Conservation (phyloP, 139 green algal genomes). For the Picochlorum sp. region DNA sequence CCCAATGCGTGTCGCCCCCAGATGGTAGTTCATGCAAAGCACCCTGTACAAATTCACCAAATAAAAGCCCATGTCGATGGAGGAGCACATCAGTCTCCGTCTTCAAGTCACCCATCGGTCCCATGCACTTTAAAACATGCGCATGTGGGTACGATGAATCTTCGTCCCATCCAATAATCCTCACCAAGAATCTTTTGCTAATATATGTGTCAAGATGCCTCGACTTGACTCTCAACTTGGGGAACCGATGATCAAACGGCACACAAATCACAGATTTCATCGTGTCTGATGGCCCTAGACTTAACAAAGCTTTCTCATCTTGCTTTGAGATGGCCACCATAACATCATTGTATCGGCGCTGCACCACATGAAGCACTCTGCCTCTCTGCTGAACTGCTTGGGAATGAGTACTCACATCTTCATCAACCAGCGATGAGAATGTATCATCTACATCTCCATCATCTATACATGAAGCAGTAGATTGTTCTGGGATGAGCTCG, state of each 20-base stretch:
- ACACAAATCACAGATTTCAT: slow-evolving; percentile 33
- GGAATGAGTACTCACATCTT: slow-evolving; percentile 73
- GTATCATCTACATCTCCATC: slow-evolving; percentile 56
- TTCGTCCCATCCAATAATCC: background rate
- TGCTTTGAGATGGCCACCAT: background rate
- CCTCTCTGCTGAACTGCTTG: slow-evolving; percentile 54
- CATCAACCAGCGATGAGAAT: slow-evolving; percentile 59
- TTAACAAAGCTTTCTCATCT: background rate
- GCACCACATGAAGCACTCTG: slow-evolving; percentile 67
- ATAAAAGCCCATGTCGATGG: slow-evolving; percentile 17
- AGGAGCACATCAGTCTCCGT: slow-evolving; percentile 25
- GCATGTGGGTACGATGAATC: slow-evolving; percentile 24
- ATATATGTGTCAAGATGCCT: background rate
- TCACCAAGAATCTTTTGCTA: slow-evolving; percentile 7
- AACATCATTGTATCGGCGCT: background rate
- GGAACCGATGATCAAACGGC: slow-evolving; percentile 62
- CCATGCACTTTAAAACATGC: slow-evolving; percentile 38
- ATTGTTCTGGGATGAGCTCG: slow-evolving; percentile 22
- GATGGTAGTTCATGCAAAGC: slow-evolving; percentile 73
- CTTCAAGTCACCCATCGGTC: slow-evolving; percentile 38
- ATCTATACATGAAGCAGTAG: slow-evolving; percentile 18
- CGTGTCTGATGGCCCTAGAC: background rate
- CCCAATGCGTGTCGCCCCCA: slow-evolving; percentile 68
- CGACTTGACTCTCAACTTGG: slow-evolving; percentile 9
- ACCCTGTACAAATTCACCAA: slow-evolving; percentile 11